Base-by-base conservation (phyloP, 176 grass and related monocot genomes). In the Ensete ventricosum region DNA sequence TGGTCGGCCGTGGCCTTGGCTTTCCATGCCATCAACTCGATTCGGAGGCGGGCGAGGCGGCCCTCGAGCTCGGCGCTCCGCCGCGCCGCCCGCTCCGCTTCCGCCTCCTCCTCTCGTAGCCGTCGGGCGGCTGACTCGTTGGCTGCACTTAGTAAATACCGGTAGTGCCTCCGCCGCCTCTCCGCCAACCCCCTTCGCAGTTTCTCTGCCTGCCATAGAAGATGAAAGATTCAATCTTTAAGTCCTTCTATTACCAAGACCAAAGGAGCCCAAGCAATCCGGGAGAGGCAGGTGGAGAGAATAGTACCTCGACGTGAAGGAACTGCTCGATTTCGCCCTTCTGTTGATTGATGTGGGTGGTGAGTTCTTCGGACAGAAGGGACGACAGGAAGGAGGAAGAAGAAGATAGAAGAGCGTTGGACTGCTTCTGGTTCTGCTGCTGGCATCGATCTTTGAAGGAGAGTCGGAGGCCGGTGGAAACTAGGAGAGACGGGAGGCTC, bases 61-160 rank as follows among this genome's bases (percentile, higher is more conserved):
- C 60, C 27, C 73, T 75, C 54, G 73, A 75, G 54, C 55, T 75
- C 73, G 73, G 73, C 73, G 69, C 54, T 75, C 27, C 73, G 16
- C 29, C 14, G 29, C 53, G 25, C 29, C 53, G 63, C 77, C 9
- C 50, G 50, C 53, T 71, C 77, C 54, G 50, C 14, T 54, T 79
- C 67, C 11, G 29, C 77, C 34, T 71, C 53, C 24, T 60, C 50
- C 26, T 58, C 67, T 20, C 73, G 73, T 34, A 75, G 14, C 55
- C 55, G 54, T 2, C 55, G 19, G 8, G 25, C 29, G 27, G 73
- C 73, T 14, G 27, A 43, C 55, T 50, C 16, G 26, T 62, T 55
- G 1, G 73, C 73, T 27, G 26, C 54, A 16, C 54, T 27, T 17
- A 75, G 9, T 3, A 75, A 49, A 48, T 24, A 54, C 26, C 73